Evolutionary conservation across 306 rosid genomes (phyloP), one percentile per base, ranked within the genome.

Genomic region (Cucurbita argyrosperma): DNA sequence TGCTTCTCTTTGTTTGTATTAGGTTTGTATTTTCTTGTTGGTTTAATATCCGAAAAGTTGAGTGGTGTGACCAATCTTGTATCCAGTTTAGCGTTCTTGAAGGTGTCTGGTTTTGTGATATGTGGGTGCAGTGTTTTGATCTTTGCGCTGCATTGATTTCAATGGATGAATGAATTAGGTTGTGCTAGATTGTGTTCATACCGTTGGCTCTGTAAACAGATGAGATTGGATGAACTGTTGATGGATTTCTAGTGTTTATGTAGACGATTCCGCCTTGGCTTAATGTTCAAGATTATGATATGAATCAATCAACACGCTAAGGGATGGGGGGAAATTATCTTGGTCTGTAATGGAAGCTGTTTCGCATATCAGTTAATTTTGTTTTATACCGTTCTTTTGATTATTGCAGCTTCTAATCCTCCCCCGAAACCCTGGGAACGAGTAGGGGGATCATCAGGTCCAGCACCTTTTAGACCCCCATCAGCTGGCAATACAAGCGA

Each of bases 381-480:
- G 55, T 23, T 47, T 68, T 40, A 30, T 30, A 30, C 9, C 6
- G 6, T 7, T 50, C 37, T 50, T 56, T 45, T 77, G 55, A 18
- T 59, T 37, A 72, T 77, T 83, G 87, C 86, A 95, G 99, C 78
- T 50, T 84, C 79, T 80, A 76, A 78, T 82, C 96, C 96, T 72
- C 96, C 97, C 26, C 92, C 89, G 14, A 95, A 95, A 78, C 99
- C 97, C 8, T 95, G 99, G 99, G 97, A 95, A 70, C 88, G 86
- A 61, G 88, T 84, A 15, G 96, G 97, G 78, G 80, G 85, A 54
- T 89, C 99, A 4, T 79, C 96, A 26, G 92, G 97, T 13, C 89
- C 97, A 4, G 88, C 91, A 23, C 99, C 99, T 60, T 95, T 91
- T 73, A 95, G 77, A 74, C 96, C 99, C 15, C 85, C 97, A 10